These are phyloP conservation scores for Dryas octopetala DNA, from an alignment of 306 rosid genomes.

Conservation along the genomic window DNA sequence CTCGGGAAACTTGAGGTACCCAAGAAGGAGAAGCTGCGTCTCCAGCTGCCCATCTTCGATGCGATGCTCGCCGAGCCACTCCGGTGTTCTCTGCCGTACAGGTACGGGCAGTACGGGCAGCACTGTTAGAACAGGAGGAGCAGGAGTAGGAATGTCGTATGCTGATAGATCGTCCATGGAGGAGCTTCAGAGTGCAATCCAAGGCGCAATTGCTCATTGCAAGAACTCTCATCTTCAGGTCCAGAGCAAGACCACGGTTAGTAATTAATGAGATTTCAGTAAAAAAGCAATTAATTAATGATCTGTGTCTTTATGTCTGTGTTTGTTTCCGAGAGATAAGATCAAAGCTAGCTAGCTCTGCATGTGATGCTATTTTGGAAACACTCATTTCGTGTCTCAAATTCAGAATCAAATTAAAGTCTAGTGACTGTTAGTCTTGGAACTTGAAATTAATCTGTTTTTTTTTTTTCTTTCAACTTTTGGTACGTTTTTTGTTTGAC, in stretches of 20 bases:
- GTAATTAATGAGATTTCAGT: conserved; percentile 46
- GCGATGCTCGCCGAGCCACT: conserved; percentile 82
- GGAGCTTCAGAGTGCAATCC: conserved; percentile 94
- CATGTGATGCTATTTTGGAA: conserved; percentile 30
- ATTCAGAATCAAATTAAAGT: conserved; percentile 29
- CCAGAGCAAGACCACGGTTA: conserved; percentile 46
- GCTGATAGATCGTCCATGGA: conserved; percentile 69
- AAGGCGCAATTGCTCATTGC: conserved; percentile 97
- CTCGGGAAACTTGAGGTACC: conserved; percentile 79
- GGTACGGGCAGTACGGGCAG: background rate
- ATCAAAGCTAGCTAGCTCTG: background rate
- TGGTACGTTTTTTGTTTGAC: conserved; percentile 9
- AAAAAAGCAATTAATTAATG: background rate
- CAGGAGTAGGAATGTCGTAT: background rate
- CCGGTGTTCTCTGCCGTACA: conserved; percentile 59
- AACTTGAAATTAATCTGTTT: conserved; percentile 32
- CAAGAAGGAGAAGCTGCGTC: conserved; percentile 53
- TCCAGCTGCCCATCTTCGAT: conserved; percentile 94
- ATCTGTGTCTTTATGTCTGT: conserved; percentile 6
- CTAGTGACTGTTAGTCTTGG: conserved; percentile 22
- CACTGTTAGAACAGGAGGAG: too few relatives aligned
- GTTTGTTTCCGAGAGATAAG: background rate
- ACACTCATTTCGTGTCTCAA: conserved; percentile 24
- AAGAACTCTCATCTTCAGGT: conserved; percentile 57
- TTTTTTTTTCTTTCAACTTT: background rate